Percentiles rank a stretch among this genome's conserved stretches.
These are phyloP conservation scores for Ustilago vetiveriae DNA, from an alignment of 1,284 basidiomycete genomes.

Conservation along the genomic window DNA sequence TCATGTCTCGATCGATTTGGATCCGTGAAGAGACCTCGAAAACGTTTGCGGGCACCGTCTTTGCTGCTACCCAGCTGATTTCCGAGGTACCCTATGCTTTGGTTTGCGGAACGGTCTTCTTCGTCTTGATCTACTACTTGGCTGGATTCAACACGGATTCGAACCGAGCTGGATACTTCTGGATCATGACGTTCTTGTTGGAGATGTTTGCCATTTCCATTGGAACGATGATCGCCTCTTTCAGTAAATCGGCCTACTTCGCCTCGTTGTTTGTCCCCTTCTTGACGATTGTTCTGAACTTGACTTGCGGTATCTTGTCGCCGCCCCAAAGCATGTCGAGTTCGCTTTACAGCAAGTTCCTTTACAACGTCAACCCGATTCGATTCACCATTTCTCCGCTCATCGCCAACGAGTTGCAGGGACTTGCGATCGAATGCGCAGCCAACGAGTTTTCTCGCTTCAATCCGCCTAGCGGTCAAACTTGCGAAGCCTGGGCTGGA, in stretches of 20 bases:
- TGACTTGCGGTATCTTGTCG: conserved; percentile 75
- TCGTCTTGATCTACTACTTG: conserved; percentile 69
- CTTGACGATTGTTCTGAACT: conserved; percentile 70
- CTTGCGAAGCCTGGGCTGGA: conserved; percentile 72
- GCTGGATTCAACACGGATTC: conserved; percentile 73
- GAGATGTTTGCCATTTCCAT: conserved; percentile 57
- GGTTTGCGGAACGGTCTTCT: conserved; percentile 62
- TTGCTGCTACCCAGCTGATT: conserved; percentile 62
- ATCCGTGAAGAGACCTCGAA: conserved; percentile 60
- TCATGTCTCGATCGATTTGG: conserved; percentile 74
- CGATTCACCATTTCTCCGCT: conserved; percentile 69
- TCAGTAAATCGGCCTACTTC: conserved; percentile 72
- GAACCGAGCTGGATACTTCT: conserved; percentile 77
- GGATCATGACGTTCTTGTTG: conserved; percentile 69
- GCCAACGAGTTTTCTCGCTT: conserved; percentile 74
- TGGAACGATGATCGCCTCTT: conserved; percentile 68
- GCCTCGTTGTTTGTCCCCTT: conserved; percentile 83
- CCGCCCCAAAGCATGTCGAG: conserved; percentile 68
- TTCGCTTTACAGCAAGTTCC: conserved; percentile 51
- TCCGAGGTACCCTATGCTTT: conserved; percentile 78
- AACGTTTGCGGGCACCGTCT: conserved; percentile 63
- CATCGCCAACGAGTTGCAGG: conserved; percentile 82
- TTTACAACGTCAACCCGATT: conserved; percentile 62
- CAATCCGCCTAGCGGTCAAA: conserved; percentile 78
- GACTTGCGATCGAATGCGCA: conserved; percentile 76